phyloP scores from a whole-genome alignment of 257 asterid genomes.

The Phtheirospermum japonicum region DNA sequence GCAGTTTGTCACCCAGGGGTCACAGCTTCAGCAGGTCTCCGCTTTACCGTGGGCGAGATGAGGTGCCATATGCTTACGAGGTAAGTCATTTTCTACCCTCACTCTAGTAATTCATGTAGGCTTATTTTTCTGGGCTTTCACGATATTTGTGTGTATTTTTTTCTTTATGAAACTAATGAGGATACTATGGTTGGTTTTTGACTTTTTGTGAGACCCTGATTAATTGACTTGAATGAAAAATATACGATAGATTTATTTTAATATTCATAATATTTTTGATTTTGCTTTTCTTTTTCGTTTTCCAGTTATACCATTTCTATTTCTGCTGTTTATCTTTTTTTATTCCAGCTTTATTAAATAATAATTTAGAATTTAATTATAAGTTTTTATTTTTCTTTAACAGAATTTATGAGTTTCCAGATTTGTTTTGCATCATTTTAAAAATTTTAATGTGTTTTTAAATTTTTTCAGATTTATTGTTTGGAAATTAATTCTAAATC shows the following conservation, averaged over 20 bases:
- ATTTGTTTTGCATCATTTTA: too few relatives aligned
- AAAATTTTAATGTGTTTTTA: too few relatives aligned
- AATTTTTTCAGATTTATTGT: too few relatives aligned
- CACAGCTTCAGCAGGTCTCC: conserved; percentile 87
- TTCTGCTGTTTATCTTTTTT: too few relatives aligned
- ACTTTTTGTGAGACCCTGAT: neutral
- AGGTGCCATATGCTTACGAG: conserved; percentile 77
- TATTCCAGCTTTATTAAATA: too few relatives aligned
- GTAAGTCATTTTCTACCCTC: conserved; percentile 26
- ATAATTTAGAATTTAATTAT: too few relatives aligned
- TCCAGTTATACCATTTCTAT: too few relatives aligned
- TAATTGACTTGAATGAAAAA: neutral
- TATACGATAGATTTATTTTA: neutral
- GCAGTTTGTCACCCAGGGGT: conserved; percentile 78
- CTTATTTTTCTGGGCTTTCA: neutral
- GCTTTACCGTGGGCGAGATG: conserved; percentile 64
- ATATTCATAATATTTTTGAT: too few relatives aligned
- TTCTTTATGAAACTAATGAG: conserved; percentile 1
- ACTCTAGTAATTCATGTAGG: neutral
- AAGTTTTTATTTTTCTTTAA: too few relatives aligned
- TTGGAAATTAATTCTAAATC: too few relatives aligned
- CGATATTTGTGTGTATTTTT: neutral
- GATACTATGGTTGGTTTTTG: conserved; percentile 5
- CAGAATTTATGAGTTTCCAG: too few relatives aligned
- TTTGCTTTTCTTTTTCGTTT: neutral